Evolutionary conservation across 192 early-diverging fungal species (phyloP).

Genomic region (Helicostylum pulchrum): DNA sequence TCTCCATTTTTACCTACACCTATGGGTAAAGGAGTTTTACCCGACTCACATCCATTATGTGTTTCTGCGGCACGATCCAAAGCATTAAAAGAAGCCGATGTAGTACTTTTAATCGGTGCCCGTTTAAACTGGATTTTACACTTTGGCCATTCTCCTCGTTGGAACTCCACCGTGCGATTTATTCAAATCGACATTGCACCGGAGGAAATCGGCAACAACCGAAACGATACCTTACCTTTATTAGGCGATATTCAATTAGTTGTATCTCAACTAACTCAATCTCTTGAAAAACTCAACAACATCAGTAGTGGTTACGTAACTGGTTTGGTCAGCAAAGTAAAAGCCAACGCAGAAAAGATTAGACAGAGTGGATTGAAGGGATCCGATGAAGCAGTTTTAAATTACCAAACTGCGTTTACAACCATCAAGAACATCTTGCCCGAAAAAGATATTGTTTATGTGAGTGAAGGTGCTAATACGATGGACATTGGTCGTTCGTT

Average conservation of each 20-base stretch:
- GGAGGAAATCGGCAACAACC: constrained; percentile 63
- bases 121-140: constrained; percentile 76
- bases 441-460: constrained; percentile 46
- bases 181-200: constrained; percentile 70
- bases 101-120: constrained; percentile 66
- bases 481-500: constrained; percentile 77
- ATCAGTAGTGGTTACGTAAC: constrained; percentile 23
- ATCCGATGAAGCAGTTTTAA: constrained; percentile 50
- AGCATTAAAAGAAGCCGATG: constrained; percentile 64
- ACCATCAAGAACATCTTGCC: constrained; percentile 64
- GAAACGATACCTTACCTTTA: constrained; percentile 45
- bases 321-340: constrained; percentile 31
- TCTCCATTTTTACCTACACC: constrained; percentile 75
- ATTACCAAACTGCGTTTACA: constrained; percentile 64
- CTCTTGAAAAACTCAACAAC: neutral
- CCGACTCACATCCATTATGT: constrained; percentile 59
- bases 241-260: constrained; percentile 59
- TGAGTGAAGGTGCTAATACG: constrained; percentile 75
- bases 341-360: constrained; percentile 45
- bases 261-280: constrained; percentile 46
- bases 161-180: constrained; percentile 50
- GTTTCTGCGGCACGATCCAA: constrained; percentile 61
- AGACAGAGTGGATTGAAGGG: constrained; percentile 33
- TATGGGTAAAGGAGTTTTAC: constrained; percentile 69
- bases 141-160: constrained; percentile 59